Base-by-base conservation (phyloP, 2,329 filamentous ascomycete species). In the Nigrospora osmanthi region DNA sequence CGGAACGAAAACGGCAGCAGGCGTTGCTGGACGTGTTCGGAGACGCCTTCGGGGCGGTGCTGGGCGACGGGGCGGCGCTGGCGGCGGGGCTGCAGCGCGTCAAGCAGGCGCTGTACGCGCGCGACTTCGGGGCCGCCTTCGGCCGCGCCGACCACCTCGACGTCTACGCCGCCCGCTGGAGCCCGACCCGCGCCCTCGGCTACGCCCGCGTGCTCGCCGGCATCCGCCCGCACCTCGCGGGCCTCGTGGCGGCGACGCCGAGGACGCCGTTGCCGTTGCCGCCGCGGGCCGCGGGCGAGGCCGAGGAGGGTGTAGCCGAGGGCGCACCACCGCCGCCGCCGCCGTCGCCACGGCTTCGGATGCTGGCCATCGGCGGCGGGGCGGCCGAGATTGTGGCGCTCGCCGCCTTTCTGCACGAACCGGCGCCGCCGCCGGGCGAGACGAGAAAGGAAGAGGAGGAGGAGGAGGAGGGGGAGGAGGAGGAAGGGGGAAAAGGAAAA, bases 101-200 rank as follows among this genome's bases (percentile, higher is more conserved):
- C 50, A 98, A 97, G 64, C 75, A 81, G 9, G 87, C 91, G 51
- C 73, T 98, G 10, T 97, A 85, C 62, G 82, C 86, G 47, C 80
- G 93, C 31, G 87, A 97, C 61, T 97, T 97, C 65, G 73, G 74
- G 12, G 68, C 72, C 14, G 91, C 91, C 0, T 98, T 97, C 66
- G 81, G 81, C 1, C 73, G 73, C 38, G 73, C 80, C 45, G 80
- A 85, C 38, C 78, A 84, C 54, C 74, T 96, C 15, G 80, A 85
- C 49, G 87, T 85, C 11, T 98, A 98, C 69, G 88, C 89, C 10
- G 79, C 88, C 44, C 72, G 93, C 55, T 98, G 91, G 90, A 95
- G 89, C 64, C 87, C 91, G 2, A 85, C 86, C 43, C 75, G 93
- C 43, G 86, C 89, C 0, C 68, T 97, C 43, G 88, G 84, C 50